Evolutionary conservation across 768 basidiomycete species (phyloP).

Genomic region (Macrocybe gigantea): DNA sequence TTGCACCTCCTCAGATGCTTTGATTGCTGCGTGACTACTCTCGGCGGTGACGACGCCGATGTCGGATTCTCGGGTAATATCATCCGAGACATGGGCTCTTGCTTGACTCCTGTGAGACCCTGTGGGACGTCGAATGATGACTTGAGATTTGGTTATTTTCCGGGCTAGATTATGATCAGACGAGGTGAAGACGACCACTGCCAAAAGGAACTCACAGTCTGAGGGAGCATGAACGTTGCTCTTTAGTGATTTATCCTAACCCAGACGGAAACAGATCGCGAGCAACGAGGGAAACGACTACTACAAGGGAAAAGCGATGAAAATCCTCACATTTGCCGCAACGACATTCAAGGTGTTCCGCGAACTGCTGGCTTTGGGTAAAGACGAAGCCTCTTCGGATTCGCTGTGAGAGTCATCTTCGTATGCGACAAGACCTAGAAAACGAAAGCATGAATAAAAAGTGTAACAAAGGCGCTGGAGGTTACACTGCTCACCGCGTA

Average conservation of each 20-base stretch:
- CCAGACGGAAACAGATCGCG: constrained; percentile 49
- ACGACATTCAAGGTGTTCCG: constrained; percentile 1
- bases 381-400: constrained; percentile 35
- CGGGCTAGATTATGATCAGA: constrained; percentile 22
- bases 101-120: constrained; percentile 41
- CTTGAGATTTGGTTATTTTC: constrained; percentile 44
- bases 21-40: background rate
- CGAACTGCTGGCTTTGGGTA: constrained; percentile 18
- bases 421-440: constrained; percentile 54
- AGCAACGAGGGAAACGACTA: constrained; percentile 62
- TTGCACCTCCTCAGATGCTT: constrained; percentile 7
- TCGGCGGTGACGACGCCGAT: background rate
- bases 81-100: constrained; percentile 45
- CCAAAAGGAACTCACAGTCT: constrained; percentile 32
- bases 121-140: constrained; percentile 52
- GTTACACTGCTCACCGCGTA: constrained; percentile 6
- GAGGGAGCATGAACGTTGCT: constrained; percentile 24
- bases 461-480: constrained; percentile 17
- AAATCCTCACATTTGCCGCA: constrained; percentile 58
- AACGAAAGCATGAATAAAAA: background rate
- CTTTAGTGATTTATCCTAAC: constrained; percentile 58
- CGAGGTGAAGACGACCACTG: no score
- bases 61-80: constrained; percentile 21
- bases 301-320: constrained; percentile 23
- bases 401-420: constrained; percentile 62